Evolutionary conservation across 2,329 filamentous ascomycete genomes (phyloP).

Genomic region (Penicillium sp.): DNA sequence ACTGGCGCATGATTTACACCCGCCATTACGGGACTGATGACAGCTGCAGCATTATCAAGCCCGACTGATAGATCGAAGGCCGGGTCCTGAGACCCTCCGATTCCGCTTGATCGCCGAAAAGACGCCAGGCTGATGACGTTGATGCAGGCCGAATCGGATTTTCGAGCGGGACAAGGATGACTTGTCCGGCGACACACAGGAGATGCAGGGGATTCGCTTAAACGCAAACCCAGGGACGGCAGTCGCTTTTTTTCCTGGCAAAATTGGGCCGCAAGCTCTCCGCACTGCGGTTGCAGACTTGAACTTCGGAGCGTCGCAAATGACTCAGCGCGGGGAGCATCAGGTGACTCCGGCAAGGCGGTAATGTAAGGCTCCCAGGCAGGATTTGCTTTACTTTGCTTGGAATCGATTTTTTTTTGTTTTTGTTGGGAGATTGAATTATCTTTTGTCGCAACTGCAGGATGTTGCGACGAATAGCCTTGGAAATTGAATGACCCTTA

Average conservation of each 20-base stretch:
- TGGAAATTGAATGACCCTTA: too few species aligned
- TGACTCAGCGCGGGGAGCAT: constrained; percentile 25
- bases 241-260: constrained; percentile 1
- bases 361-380: constrained; percentile 3
- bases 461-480: too few species aligned
- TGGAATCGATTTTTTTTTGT: too few species aligned
- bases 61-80: constrained; percentile 29
- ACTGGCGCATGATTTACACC: constrained; percentile 36
- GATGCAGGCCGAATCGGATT: constrained; percentile 18
- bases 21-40: constrained; percentile 42
- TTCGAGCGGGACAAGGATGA: constrained; percentile 12
- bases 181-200: background rate
- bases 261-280: constrained; percentile 13
- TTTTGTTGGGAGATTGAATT: too few species aligned
- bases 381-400: too few species aligned
- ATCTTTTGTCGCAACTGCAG: too few species aligned
- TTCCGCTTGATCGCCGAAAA: constrained; percentile 37
- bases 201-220: background rate
- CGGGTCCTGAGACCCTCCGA: constrained; percentile 40
- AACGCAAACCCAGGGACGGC: background rate
- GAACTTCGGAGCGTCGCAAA: constrained; percentile 12
- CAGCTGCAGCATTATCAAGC: constrained; percentile 42
- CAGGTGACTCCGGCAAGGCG: constrained; percentile 17
- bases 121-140: constrained; percentile 43
- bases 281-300: constrained; percentile 20